Percentiles rank a stretch among this genome's conserved stretches.
These are phyloP conservation scores for Lagenaria siceraria DNA, from an alignment of 306 rosid species.

Conservation along the genomic window DNA sequence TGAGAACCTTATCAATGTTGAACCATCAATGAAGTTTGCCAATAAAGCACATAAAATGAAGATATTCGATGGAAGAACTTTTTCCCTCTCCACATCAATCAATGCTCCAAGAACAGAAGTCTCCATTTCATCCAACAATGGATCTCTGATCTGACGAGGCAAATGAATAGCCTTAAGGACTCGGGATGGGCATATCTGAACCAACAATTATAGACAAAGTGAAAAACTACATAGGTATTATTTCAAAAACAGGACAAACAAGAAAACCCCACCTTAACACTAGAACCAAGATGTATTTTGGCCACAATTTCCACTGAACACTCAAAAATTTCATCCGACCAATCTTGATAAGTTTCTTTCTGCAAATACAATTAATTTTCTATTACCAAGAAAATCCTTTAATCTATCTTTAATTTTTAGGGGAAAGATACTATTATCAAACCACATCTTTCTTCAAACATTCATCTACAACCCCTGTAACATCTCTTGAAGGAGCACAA, in stretches of 20 bases:
- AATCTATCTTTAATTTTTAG: background rate
- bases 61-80: constrained; percentile 36
- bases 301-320: constrained; percentile 68
- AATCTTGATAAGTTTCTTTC: constrained; percentile 38
- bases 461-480: constrained; percentile 26
- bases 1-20: constrained; percentile 47
- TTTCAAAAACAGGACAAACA: constrained; percentile 11
- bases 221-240: constrained; percentile 6
- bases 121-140: constrained; percentile 66
- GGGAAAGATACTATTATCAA: constrained; percentile 1
- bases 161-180: constrained; percentile 32
- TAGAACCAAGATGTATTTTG: constrained; percentile 31
- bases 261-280: constrained; percentile 45
- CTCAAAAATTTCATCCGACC: constrained; percentile 45
- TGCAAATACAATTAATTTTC: constrained; percentile 26
- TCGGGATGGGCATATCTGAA: constrained; percentile 39
- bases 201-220: background rate
- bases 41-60: constrained; percentile 58
- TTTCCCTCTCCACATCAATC: constrained; percentile 35
- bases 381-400: constrained; percentile 6
- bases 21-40: constrained; percentile 52
- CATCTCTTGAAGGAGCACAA: constrained; percentile 36
- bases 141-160: constrained; percentile 58
- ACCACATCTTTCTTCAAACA: constrained; percentile 35
- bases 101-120: constrained; percentile 40